Percentiles rank a stretch among this genome's conserved stretches.
These are phyloP conservation scores for Purshia tridentata DNA, from an alignment of 306 rosid species.

Conservation along the genomic window DNA sequence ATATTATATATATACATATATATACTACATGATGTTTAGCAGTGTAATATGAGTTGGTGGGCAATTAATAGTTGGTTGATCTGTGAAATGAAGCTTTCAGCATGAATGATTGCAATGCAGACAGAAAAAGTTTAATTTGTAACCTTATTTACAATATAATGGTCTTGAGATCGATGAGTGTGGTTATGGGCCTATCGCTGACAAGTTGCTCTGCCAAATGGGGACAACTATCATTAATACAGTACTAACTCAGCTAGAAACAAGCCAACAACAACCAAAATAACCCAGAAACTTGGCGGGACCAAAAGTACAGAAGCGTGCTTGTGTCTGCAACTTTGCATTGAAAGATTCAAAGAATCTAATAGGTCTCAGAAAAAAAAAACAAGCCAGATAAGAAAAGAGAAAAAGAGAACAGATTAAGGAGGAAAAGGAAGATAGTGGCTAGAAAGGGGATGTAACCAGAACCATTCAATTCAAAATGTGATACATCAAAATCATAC, in stretches of 20 bases:
- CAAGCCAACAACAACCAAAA: neutral
- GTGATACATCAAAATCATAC: too few relatives aligned
- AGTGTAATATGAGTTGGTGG: neutral
- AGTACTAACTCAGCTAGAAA: neutral
- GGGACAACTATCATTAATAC: constrained; percentile 4
- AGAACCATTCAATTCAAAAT: too few relatives aligned
- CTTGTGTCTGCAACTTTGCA: neutral
- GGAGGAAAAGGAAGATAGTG: neutral
- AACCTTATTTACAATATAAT: too few relatives aligned
- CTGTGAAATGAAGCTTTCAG: neutral
- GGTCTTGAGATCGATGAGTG: neutral
- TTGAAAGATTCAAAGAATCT: neutral
- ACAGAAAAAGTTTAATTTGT: too few relatives aligned
- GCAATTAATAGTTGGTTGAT: neutral
- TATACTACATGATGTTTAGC: too few relatives aligned
- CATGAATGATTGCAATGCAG: neutral
- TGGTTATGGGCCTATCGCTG: neutral
- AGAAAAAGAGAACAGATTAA: neutral
- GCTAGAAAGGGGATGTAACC: too few relatives aligned
- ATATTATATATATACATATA: too few relatives aligned
- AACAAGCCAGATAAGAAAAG: neutral
- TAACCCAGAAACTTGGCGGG: too few relatives aligned
- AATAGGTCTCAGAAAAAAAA: neutral
- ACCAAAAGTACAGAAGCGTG: neutral
- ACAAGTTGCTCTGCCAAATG: neutral